phyloP scores from a whole-genome alignment of 2,329 filamentous ascomycete species.

The Dactylellina haptotyla region DNA sequence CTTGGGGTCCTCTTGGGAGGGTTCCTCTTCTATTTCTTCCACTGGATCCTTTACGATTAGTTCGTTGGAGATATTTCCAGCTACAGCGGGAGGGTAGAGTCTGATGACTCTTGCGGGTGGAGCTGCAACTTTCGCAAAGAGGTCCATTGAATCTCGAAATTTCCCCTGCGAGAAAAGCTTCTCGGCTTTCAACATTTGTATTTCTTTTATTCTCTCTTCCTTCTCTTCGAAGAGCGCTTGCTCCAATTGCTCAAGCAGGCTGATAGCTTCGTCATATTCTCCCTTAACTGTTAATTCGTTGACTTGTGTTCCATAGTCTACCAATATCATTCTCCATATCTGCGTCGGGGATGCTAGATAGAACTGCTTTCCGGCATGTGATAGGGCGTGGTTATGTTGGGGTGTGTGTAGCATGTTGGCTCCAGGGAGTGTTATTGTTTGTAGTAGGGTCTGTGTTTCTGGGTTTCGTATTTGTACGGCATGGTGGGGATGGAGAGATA shows the following conservation, averaged over 20 bases:
- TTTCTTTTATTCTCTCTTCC: slow-evolving; percentile 78
- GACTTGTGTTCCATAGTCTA: slow-evolving; percentile 90
- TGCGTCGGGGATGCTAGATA: slow-evolving; percentile 88
- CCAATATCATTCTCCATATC: slow-evolving; percentile 95
- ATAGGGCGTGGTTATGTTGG: slow-evolving; percentile 90
- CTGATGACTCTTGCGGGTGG: slow-evolving; percentile 88
- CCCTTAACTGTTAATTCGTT: slow-evolving; percentile 78
- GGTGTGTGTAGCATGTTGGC: slow-evolving; percentile 89
- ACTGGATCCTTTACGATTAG: slow-evolving; percentile 61
- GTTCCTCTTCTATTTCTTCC: slow-evolving; percentile 64
- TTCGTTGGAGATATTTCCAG: slow-evolving; percentile 75
- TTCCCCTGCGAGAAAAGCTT: slow-evolving; percentile 81
- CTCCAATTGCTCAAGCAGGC: slow-evolving; percentile 86
- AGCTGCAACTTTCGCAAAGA: slow-evolving; percentile 90
- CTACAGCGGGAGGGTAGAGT: slow-evolving; percentile 83
- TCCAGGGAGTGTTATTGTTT: slow-evolving; percentile 82
- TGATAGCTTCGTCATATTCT: slow-evolving; percentile 89
- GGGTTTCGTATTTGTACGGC: slow-evolving; percentile 91
- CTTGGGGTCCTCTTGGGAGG: slow-evolving; percentile 50
- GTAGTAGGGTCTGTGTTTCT: slow-evolving; percentile 86
- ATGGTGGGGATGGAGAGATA: slow-evolving; percentile 73
- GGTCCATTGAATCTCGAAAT: slow-evolving; percentile 84
- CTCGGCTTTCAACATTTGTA: slow-evolving; percentile 92
- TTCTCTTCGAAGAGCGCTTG: slow-evolving; percentile 84
- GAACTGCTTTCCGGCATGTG: slow-evolving; percentile 95